Evolutionary conservation across 78 protist genomes (phyloP), one percentile per base, ranked within the genome.

Genomic region (Salpingoeca rosetta): DNA sequence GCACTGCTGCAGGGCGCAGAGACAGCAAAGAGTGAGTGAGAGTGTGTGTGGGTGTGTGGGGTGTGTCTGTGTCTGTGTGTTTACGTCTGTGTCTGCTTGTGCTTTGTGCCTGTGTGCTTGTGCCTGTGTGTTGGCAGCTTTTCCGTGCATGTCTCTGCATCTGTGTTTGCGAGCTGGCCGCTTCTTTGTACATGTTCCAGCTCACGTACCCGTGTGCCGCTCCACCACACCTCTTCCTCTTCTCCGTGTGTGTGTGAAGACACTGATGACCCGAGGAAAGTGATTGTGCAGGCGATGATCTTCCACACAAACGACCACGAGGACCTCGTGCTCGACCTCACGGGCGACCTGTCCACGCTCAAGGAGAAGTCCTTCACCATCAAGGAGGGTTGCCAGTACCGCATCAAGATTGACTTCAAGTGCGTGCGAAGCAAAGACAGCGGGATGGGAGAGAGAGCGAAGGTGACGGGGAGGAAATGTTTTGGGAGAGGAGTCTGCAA

Each of bases 371-470:
- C 92, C 44, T 86, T 92, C 75, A 79, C 72, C 76, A 81, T 93
- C 86, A 93, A 92, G 84, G 96, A 94, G 88, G 74, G 82, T 0
- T 76, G 87, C 44, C 51, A 90, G 22, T 92, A 90, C 79, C 88
- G 88, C 80, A 77, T 94, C 78, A n/a, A 40, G 57, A n/a, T 91
- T 56, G 43, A 76, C 36, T 94, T 92, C 93, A 43, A 75, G 65
- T 51, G n/a, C n/a, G n/a, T n/a, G n/a, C n/a, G n/a, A n/a, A n/a
- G n/a, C n/a, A n/a, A n/a, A n/a, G n/a, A n/a, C n/a, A n/a, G n/a
- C n/a, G n/a, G n/a, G n/a, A n/a, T n/a, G n/a, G n/a, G n/a, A n/a
- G n/a, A n/a, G n/a, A n/a, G n/a, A n/a, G n/a, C n/a, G n/a, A n/a
- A n/a, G n/a, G n/a, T n/a, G n/a, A n/a, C n/a, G n/a, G n/a, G n/a